Conservation (phyloP, 148 eudicot genomes). For the Heliosperma pusillum region DNA sequence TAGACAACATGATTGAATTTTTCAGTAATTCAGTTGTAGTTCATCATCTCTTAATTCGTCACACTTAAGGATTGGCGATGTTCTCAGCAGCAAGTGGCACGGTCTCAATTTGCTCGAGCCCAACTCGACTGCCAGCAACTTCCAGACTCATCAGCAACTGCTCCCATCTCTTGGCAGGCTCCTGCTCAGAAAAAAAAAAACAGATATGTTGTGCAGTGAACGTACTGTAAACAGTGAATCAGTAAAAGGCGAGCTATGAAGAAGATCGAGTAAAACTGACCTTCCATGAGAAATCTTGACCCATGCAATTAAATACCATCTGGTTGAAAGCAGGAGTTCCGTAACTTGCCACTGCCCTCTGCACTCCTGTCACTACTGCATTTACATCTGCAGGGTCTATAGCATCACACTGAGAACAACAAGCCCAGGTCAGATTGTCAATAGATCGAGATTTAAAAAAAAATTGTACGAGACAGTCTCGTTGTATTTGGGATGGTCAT, state of each 20-base stretch:
- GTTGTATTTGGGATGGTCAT: background rate
- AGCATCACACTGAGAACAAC: constrained; percentile 24
- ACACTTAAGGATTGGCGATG: constrained; percentile 32
- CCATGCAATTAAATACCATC: constrained; percentile 41
- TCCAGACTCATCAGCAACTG: constrained; percentile 27
- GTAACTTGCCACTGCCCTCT: constrained; percentile 25
- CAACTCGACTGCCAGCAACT: constrained; percentile 27
- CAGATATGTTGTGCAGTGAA: too few relatives aligned
- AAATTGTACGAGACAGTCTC: background rate
- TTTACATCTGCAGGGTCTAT: constrained; percentile 32
- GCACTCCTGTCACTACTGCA: constrained; percentile 30
- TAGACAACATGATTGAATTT: too few relatives aligned
- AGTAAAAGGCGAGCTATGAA: background rate
- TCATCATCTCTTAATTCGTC: background rate
- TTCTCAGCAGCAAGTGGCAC: constrained; percentile 36
- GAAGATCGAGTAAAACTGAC: background rate
- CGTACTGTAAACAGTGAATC: too few relatives aligned
- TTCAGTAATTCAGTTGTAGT: background rate
- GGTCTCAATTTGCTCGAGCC: constrained; percentile 26
- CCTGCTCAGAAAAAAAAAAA: constrained; percentile 13
- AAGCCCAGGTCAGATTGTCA: background rate
- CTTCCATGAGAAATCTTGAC: constrained; percentile 42
- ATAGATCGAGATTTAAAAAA: background rate
- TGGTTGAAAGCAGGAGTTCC: constrained; percentile 27
- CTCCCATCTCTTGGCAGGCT: constrained; percentile 46